Percentiles rank a stretch among this genome's conserved stretches.
These are phyloP conservation scores for Clathrospora elynae DNA, from an alignment of 2,329 filamentous ascomycete species.

Conservation along the genomic window DNA sequence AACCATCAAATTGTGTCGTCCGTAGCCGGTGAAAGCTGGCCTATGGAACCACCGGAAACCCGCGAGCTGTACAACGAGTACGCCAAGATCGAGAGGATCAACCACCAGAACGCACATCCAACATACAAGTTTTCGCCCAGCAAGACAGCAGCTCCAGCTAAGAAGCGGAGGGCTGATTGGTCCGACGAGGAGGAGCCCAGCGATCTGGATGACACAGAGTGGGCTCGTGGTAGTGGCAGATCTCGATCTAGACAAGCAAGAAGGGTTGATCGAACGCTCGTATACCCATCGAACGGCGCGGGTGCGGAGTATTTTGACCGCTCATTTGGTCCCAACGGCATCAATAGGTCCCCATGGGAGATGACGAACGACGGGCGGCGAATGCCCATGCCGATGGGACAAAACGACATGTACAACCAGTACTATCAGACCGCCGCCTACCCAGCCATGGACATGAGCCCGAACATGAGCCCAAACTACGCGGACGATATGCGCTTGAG, in stretches of 20 bases:
- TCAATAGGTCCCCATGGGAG: conserved; percentile 58
- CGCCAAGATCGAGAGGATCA: conserved; percentile 79
- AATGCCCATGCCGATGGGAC: conserved; percentile 49
- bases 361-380: conserved; percentile 58
- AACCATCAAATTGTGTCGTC: conserved; percentile 93
- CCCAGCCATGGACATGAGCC: conserved; percentile 42
- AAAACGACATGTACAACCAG: conserved; percentile 53
- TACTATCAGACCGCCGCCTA: conserved; percentile 59
- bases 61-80: conserved; percentile 77
- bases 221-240: conserved; percentile 40
- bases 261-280: conserved; percentile 32
- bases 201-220: conserved; percentile 51
- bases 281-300: conserved; percentile 34
- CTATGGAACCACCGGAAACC: conserved; percentile 73
- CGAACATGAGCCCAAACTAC: conserved; percentile 27
- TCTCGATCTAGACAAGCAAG: conserved; percentile 28
- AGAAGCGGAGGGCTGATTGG: conserved; percentile 56
- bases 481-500: conserved; percentile 51
- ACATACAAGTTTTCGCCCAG: conserved; percentile 93
- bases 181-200: conserved; percentile 49
- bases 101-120: conserved; percentile 84
- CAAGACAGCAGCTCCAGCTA: conserved; percentile 59
- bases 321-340: conserved; percentile 37
- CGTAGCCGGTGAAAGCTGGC: conserved; percentile 87
- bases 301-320: conserved; percentile 35